These are phyloP conservation scores for Metschnikowia cerradonensis DNA, from an alignment of 805 yeast genomes.

Conservation along the genomic window DNA sequence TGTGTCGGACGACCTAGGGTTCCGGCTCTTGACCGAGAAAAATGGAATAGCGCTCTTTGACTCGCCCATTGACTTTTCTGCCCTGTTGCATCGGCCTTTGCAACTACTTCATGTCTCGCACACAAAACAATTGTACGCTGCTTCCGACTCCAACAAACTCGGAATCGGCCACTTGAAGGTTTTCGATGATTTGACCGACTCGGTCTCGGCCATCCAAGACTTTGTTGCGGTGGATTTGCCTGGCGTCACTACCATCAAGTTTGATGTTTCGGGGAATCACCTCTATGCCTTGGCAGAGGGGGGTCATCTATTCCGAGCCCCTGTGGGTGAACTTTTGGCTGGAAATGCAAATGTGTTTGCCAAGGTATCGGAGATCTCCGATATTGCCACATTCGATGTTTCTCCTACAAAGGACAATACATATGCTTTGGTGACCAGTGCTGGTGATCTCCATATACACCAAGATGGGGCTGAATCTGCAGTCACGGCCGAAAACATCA, in stretches of 20 bases:
- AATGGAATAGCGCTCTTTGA: conserved; percentile 25
- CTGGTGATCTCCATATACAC: conserved; percentile 13
- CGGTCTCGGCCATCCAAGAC: conserved; percentile 3
- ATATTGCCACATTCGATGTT: conserved; percentile 17
- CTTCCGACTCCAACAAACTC: conserved; percentile 33
- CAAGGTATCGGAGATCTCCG: background rate
- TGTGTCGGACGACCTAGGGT: conserved; percentile 43
- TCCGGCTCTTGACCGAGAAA: conserved; percentile 35
- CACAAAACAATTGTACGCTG: conserved; percentile 28
- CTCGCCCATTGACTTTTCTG: conserved; percentile 27
- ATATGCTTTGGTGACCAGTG: conserved; percentile 15
- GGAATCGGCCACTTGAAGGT: conserved; percentile 32
- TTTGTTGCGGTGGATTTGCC: conserved; percentile 9
- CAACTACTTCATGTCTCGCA: conserved; percentile 38
- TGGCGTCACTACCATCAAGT: conserved; percentile 16
- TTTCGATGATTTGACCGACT: conserved; percentile 24
- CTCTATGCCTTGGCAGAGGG: conserved; percentile 26
- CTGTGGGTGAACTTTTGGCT: conserved; percentile 7
- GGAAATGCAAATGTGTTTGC: background rate
- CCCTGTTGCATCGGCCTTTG: conserved; percentile 13
- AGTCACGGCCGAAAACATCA: background rate
- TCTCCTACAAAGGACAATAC: conserved; percentile 17
- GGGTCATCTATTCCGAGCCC: conserved; percentile 18
- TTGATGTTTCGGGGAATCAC: conserved; percentile 16
- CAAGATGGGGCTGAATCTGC: conserved; percentile 3